Evolutionary conservation across 2,329 filamentous ascomycete genomes (phyloP).

Genomic region (Sclerotinia subarctica): DNA sequence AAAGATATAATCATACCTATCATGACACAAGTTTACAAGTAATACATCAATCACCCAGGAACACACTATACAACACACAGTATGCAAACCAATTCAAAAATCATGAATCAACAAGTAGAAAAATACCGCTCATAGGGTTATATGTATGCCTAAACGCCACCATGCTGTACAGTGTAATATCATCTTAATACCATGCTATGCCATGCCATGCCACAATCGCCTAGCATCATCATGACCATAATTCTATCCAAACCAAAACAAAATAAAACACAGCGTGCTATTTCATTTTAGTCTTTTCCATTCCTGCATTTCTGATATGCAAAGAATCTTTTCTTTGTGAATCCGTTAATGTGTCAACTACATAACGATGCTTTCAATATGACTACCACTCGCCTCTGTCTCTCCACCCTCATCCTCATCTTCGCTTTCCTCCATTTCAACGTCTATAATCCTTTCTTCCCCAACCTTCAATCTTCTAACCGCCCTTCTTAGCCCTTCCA

Average conservation of each 20-base stretch:
- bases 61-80: background rate
- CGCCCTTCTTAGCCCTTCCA: conserved; percentile 78
- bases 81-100: background rate
- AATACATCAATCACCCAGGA: background rate
- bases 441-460: background rate
- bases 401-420: background rate
- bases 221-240: background rate
- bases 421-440: background rate
- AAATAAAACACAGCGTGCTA: background rate
- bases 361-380: conserved; percentile 9
- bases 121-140: background rate
- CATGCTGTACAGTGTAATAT: conserved; percentile 13
- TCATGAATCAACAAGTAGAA: background rate
- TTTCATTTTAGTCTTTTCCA: conserved; percentile 1
- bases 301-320: background rate
- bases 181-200: background rate
- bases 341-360: conserved; percentile 1
- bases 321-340: background rate
- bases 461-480: conserved; percentile 49
- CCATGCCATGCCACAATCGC: background rate
- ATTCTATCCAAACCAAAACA: conserved; percentile 10
- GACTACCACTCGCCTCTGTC: conserved; percentile 1
- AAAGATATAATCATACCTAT: background rate
- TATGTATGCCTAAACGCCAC: conserved; percentile 11
- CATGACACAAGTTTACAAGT: no score